A percentile compares a stretch with the other conserved stretches of the same genome.
Evolutionary conservation across 1,139 yeast species (phyloP).

Genomic region (Pichia sp.): DNA sequence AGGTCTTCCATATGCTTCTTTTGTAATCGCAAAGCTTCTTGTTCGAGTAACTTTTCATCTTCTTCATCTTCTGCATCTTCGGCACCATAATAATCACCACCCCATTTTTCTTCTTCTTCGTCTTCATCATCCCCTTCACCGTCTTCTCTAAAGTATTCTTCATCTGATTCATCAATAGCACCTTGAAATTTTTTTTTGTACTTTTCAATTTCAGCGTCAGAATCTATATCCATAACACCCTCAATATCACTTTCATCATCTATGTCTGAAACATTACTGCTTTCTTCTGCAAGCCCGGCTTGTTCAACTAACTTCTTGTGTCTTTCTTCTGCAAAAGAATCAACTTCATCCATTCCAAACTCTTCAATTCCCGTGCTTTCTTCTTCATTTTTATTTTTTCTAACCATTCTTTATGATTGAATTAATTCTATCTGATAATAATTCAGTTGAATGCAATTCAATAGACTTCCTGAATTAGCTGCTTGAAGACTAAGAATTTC

Average conservation of each 20-base stretch:
- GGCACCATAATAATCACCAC: constrained; percentile 77
- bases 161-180: constrained; percentile 30
- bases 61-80: constrained; percentile 62
- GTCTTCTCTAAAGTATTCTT: constrained; percentile 29
- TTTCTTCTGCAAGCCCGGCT: constrained; percentile 36
- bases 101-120: constrained; percentile 59
- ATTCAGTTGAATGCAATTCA: no score
- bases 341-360: constrained; percentile 57
- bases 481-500: no score
- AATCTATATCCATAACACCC: constrained; percentile 20
- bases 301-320: constrained; percentile 55
- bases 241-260: constrained; percentile 24
- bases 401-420: constrained; percentile 16
- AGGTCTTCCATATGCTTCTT: constrained; percentile 76
- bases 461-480: no score
- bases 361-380: constrained; percentile 25
- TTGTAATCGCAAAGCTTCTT: constrained; percentile 84
- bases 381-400: constrained; percentile 13
- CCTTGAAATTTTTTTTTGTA: constrained; percentile 28
- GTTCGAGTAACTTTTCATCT: constrained; percentile 70
- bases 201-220: constrained; percentile 26
- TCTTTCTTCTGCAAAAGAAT: constrained; percentile 58
- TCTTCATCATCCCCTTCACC: constrained; percentile 31
- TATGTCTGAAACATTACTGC: constrained; percentile 34
- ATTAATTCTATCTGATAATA: no score